Conservation (phyloP, 176 grass and related monocot species). For the Leersia perrieri region DNA sequence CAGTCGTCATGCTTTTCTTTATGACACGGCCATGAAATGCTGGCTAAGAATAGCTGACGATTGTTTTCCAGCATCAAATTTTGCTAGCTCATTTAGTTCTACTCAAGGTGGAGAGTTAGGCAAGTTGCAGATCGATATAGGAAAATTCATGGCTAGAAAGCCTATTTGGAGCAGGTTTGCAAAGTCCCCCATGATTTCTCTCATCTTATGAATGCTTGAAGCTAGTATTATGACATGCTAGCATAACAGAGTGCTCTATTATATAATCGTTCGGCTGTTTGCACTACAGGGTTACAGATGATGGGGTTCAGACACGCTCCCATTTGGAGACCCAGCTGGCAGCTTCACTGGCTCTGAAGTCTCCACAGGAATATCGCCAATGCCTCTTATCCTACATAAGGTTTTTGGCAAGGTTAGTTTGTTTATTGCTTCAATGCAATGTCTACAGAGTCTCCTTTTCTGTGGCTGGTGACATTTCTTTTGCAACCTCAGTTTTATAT, state of each 20-base stretch:
- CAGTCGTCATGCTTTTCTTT: conserved; percentile 79
- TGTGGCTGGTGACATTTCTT: not conserved
- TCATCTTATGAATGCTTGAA: conserved; percentile 1
- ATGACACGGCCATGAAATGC: conserved; percentile 80
- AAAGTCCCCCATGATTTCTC: not conserved
- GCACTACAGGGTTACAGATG: conserved; percentile 61
- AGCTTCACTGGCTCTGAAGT: conserved; percentile 75
- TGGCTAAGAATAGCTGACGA: conserved; percentile 93
- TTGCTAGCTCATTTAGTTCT: conserved; percentile 67
- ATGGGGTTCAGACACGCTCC: conserved; percentile 77
- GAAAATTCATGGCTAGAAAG: conserved; percentile 76
- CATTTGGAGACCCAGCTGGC: conserved; percentile 94
- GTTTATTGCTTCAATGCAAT: conserved; percentile 1
- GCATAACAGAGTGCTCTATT: not conserved
- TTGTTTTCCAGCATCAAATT: conserved; percentile 88
- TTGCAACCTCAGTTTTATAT: conserved; percentile 3
- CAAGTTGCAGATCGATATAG: conserved; percentile 81
- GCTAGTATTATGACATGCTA: conserved; percentile 10
- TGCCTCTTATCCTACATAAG: conserved; percentile 84
- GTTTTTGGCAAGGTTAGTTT: conserved; percentile 80
- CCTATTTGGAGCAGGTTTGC: conserved; percentile 77
- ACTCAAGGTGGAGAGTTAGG: conserved; percentile 77
- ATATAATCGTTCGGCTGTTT: not conserved
- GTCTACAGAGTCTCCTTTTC: conserved; percentile 1
- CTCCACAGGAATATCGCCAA: conserved; percentile 85